Evolutionary conservation across 2,329 filamentous ascomycete genomes (phyloP), one percentile per base, ranked within the genome.

Genomic region (Pyrenochaeta sp.): DNA sequence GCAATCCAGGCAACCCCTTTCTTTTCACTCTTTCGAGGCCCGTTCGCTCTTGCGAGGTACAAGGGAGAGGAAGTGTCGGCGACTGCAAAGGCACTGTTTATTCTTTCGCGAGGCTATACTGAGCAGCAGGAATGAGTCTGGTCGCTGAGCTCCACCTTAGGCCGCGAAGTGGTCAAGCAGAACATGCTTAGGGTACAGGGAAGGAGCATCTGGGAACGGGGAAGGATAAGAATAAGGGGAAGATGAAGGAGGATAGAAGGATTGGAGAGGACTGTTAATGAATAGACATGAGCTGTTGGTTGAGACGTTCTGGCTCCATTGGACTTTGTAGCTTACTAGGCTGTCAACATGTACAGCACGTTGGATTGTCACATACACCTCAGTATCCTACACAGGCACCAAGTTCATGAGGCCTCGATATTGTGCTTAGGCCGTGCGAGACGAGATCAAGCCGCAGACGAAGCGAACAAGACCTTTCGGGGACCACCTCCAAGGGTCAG

Each of bases 31-130:
- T 13, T 37, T 49, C 19, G 46, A 56, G 25, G 24, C 54, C 54
- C 34, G 44, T 39, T 42, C n/a, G 15, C 51, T 46, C 34, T 40
- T 25, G 15, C 24, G 47, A 51, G 59, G 13, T 56, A 59, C 50
- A 49, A 45, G 53, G 53, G 50, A 55, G 39, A 50, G 32, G 25
- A 34, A 25, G 50, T 49, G 64, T 65, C 68, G 72, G 73, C 72
- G 70, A 73, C 69, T 64, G 64, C 50, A 46, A 42, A 30, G 52
- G 49, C 50, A 53, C 63, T 66, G 52, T 67, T 82, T 76, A 68
- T 76, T 83, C 36, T 84, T 69, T 78, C 81, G 81, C 81, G 78
- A 78, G 79, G 77, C 78, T 76, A 82, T 84, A 84, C 82, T 82
- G 82, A 83, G 81, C 81, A 80, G 69, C 77, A 81, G 81, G 81